Evolutionary conservation across 2,329 filamentous ascomycete species (phyloP).

Genomic region (Fusarium pininemorale): DNA sequence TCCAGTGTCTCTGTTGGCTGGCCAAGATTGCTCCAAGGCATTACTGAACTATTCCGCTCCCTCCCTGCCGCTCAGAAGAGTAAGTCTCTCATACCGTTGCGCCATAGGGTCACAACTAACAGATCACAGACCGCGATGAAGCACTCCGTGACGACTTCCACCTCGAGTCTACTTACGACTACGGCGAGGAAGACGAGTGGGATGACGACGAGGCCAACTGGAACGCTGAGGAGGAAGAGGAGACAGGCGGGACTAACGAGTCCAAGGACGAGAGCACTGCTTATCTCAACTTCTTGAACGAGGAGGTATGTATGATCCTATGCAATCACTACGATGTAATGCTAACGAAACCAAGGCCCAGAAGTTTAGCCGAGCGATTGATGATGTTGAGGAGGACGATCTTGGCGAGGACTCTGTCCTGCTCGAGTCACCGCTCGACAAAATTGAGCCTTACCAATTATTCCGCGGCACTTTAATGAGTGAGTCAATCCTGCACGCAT

Average conservation of each 20-base stretch:
- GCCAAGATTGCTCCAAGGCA: constrained; percentile 88
- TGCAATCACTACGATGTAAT: neutral
- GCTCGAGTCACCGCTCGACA: constrained; percentile 93
- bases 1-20: constrained; percentile 94
- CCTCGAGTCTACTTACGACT: constrained; percentile 70
- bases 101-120: constrained; percentile 37
- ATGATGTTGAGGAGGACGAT: constrained; percentile 82
- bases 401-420: constrained; percentile 92
- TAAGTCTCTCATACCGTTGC: constrained; percentile 53
- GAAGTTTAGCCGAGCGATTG: constrained; percentile 78
- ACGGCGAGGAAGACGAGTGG: constrained; percentile 81
- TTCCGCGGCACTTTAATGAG: constrained; percentile 85
- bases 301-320: constrained; percentile 69
- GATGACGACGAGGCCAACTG: constrained; percentile 84
- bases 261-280: constrained; percentile 90
- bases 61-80: constrained; percentile 87
- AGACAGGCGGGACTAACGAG: constrained; percentile 71
- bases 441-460: constrained; percentile 90
- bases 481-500: constrained; percentile 59
- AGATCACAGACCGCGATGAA: constrained; percentile 80
- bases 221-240: constrained; percentile 77
- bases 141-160: constrained; percentile 88
- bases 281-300: constrained; percentile 94
- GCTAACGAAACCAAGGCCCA: constrained; percentile 69
- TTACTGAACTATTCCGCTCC: constrained; percentile 91